Conservation (phyloP, 1,284 basidiomycete species). For the Tremellales sp. region DNA sequence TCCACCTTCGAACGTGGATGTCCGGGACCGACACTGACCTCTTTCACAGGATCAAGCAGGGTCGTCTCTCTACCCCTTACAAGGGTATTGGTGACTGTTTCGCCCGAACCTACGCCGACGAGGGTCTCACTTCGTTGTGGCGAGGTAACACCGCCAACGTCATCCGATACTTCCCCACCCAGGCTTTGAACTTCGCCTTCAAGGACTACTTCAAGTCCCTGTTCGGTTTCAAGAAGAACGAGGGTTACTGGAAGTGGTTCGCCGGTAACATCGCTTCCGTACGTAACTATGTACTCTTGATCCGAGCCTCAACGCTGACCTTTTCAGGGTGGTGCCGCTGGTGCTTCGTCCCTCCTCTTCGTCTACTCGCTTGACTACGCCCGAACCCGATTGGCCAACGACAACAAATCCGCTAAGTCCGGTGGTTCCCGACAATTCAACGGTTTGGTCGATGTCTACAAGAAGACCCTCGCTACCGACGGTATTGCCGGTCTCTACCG, state of each 20-base stretch:
- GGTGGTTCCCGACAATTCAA: conserved; percentile 94
- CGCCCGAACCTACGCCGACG: conserved; percentile 61
- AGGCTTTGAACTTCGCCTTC: conserved; percentile 51
- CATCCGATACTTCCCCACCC: conserved; percentile 56
- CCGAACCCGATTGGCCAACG: conserved; percentile 95
- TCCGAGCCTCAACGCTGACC: not conserved
- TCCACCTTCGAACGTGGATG: conserved; percentile 12
- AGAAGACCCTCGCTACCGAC: conserved; percentile 56
- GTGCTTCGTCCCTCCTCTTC: conserved; percentile 92
- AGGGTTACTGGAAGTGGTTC: conserved; percentile 58
- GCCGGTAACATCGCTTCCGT: conserved; percentile 66
- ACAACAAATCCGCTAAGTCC: conserved; percentile 86
- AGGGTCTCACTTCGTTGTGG: conserved; percentile 54
- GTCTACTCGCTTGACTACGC: conserved; percentile 97
- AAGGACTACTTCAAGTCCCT: conserved; percentile 53
- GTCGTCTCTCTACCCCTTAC: conserved; percentile 85
- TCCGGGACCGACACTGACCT: not conserved
- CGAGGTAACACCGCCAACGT: conserved; percentile 56
- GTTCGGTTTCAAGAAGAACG: conserved; percentile 56
- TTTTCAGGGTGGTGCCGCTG: conserved; percentile 89
- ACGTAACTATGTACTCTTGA: not conserved
- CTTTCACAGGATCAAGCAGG: conserved; percentile 77
- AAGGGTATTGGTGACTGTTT: conserved; percentile 91
- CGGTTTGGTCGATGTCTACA: conserved; percentile 86
- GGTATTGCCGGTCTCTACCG: conserved; percentile 58